These are phyloP conservation scores for Dryas octopetala DNA, from an alignment of 306 rosid species.

Conservation along the genomic window DNA sequence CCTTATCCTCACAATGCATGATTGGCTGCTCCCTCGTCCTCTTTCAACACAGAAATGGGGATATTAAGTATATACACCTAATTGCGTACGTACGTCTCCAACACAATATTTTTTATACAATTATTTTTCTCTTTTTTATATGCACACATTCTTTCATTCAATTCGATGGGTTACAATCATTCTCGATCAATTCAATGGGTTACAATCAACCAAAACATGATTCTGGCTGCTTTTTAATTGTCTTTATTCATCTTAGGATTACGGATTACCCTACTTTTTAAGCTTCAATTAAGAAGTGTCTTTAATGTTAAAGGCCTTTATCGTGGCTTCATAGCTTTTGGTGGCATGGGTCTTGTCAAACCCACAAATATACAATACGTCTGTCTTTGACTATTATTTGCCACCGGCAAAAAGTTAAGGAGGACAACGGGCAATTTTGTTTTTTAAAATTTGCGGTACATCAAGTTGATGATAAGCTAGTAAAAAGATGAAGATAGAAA, in stretches of 20 bases:
- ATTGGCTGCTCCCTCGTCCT: conserved; percentile 37
- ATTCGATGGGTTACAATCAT: not conserved
- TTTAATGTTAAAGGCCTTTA: not conserved
- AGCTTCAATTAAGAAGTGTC: not conserved
- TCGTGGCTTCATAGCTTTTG: conserved; percentile 11
- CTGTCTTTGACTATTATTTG: too few relatives aligned
- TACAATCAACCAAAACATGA: conserved; percentile 3
- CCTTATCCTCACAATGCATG: conserved; percentile 31
- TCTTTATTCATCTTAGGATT: not conserved
- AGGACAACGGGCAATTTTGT: too few relatives aligned
- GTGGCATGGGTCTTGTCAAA: not conserved
- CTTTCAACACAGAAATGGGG: conserved; percentile 3
- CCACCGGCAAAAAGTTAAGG: too few relatives aligned
- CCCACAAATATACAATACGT: not conserved
- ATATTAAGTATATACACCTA: conserved; percentile 12
- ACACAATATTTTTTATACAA: not conserved
- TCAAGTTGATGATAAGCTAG: too few relatives aligned
- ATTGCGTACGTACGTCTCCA: conserved; percentile 8
- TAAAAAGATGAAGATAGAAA: too few relatives aligned
- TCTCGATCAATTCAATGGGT: conserved; percentile 3
- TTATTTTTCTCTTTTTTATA: not conserved
- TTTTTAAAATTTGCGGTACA: too few relatives aligned
- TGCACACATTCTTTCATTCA: not conserved
- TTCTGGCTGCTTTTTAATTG: not conserved
- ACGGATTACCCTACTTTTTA: not conserved